A percentile compares a stretch with the other conserved stretches of the same genome.
These are phyloP conservation scores for Skeletonema potamos DNA, from an alignment of 108 stramenopile species.

Conservation along the genomic window DNA sequence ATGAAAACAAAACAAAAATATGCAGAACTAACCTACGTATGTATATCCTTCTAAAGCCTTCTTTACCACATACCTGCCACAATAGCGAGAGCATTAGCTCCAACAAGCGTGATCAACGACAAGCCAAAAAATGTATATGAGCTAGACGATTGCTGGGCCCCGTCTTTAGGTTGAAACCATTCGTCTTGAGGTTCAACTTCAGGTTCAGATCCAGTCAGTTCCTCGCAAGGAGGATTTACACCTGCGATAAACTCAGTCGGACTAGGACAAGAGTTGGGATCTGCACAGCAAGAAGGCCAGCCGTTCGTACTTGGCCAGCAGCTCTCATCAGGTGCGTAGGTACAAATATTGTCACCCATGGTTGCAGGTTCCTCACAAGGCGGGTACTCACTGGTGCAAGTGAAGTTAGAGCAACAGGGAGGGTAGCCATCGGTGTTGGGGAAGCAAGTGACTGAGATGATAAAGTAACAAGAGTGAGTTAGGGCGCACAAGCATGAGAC, in stretches of 20 bases:
- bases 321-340: too few relatives aligned
- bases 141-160: too few relatives aligned
- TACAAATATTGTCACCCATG: not conserved
- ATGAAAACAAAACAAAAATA: not conserved
- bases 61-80: not conserved
- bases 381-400: too few relatives aligned
- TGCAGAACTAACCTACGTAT: too few relatives aligned
- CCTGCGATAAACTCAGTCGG: too few relatives aligned
- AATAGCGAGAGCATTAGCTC: not conserved
- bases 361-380: too few relatives aligned
- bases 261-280: too few relatives aligned
- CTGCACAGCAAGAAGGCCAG: too few relatives aligned
- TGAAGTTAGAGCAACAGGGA: not conserved
- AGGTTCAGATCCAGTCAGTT: too few relatives aligned
- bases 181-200: not conserved
- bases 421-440: not conserved
- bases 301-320: too few relatives aligned
- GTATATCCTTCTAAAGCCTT: not conserved
- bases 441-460: not conserved
- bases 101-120: not conserved
- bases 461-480: not conserved
- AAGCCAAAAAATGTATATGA: not conserved
- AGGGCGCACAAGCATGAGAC: not conserved
- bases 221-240: too few relatives aligned
- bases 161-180: too few relatives aligned